A percentile compares a stretch with the other conserved stretches of the same genome.
phyloP scores from a whole-genome alignment of 805 yeast genomes.

The Kuraishia molischiana region DNA sequence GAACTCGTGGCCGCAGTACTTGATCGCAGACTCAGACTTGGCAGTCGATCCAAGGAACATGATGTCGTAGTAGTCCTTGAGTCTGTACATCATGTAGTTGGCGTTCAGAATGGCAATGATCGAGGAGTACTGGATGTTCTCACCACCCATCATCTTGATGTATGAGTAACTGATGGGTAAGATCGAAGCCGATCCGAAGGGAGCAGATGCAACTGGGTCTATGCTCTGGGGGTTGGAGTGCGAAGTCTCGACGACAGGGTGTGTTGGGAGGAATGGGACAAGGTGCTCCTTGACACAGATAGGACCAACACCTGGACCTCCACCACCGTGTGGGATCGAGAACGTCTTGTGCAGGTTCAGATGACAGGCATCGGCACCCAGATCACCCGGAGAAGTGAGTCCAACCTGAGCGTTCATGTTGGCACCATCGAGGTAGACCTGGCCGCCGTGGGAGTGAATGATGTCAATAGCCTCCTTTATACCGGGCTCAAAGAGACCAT shows the following conservation, averaged over 20 bases:
- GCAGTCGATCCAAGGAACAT: constrained; percentile 53
- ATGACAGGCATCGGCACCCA: constrained; percentile 98
- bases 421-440: constrained; percentile 96
- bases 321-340: constrained; percentile 98
- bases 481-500: constrained; percentile 92
- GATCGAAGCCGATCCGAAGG: constrained; percentile 91
- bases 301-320: constrained; percentile 99
- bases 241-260: constrained; percentile 50
- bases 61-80: constrained; percentile 62
- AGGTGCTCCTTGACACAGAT: constrained; percentile 85
- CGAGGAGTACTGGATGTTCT: constrained; percentile 78
- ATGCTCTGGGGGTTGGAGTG: constrained; percentile 36
- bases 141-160: constrained; percentile 87
- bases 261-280: constrained; percentile 74
- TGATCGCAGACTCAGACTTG: constrained; percentile 25
- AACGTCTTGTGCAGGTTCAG: constrained; percentile 94
- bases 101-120: constrained; percentile 90
- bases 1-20: constrained; percentile 94
- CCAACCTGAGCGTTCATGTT: constrained; percentile 99
- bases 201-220: constrained; percentile 81
- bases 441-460: constrained; percentile 84
- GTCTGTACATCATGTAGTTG: constrained; percentile 83
- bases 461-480: constrained; percentile 77
- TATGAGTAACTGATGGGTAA: constrained; percentile 91
- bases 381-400: constrained; percentile 91